Percentiles rank a stretch among this genome's conserved stretches.
These are phyloP conservation scores for Nigrospora osmanthi DNA, from an alignment of 2,329 filamentous ascomycete species.

Conservation along the genomic window DNA sequence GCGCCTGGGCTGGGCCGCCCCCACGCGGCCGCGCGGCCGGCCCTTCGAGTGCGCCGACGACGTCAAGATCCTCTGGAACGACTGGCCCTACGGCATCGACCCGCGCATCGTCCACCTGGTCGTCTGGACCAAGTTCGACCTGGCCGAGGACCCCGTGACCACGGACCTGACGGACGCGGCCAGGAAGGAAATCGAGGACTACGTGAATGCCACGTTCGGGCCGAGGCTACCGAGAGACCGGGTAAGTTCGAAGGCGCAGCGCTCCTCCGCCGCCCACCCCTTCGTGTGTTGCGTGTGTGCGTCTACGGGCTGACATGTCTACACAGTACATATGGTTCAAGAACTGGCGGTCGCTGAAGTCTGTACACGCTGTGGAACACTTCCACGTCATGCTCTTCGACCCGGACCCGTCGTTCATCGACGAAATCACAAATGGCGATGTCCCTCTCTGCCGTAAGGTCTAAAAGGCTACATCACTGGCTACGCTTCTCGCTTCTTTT, in stretches of 20 bases:
- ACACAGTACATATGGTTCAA: conserved; percentile 64
- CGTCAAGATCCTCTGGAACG: conserved; percentile 73
- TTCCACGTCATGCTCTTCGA: conserved; percentile 90
- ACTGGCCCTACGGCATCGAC: conserved; percentile 91
- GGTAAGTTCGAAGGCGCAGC: conserved; percentile 33
- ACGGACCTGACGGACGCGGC: conserved; percentile 61
- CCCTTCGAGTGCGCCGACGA: conserved; percentile 45
- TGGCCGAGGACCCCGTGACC: conserved; percentile 59
- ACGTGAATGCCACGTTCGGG: conserved; percentile 61
- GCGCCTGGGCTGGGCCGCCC: conserved; percentile 60
- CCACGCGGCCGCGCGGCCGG: conserved; percentile 22
- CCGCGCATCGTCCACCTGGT: conserved; percentile 73
- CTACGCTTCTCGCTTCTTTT: too few species aligned
- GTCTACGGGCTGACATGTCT: neutral
- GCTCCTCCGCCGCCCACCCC: neutral
- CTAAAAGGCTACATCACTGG: conserved; percentile 3
- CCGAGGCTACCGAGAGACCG: conserved; percentile 39
- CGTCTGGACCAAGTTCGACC: conserved; percentile 84
- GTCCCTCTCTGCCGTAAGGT: conserved; percentile 51
- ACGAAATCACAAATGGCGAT: conserved; percentile 66
- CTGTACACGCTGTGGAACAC: conserved; percentile 80
- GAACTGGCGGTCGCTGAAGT: conserved; percentile 83
- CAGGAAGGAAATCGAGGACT: conserved; percentile 59
- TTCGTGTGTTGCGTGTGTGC: conserved; percentile 13
- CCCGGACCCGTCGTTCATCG: conserved; percentile 62